Base-by-base conservation (phyloP, 2,329 filamentous ascomycete genomes). In the Penicillium sp. region DNA sequence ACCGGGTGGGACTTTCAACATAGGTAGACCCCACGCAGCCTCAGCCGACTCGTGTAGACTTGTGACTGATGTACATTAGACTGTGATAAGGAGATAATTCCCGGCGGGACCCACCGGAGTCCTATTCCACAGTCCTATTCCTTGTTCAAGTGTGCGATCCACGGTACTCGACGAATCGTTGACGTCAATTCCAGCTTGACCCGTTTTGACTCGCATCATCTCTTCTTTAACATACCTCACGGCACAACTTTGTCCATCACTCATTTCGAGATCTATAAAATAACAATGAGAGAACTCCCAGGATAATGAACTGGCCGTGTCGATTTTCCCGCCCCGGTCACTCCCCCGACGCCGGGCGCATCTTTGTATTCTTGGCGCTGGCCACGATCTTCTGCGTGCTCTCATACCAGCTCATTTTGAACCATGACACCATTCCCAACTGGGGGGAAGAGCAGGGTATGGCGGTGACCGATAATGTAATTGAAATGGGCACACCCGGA, bases 371-470 rank as follows among this genome's bases (percentile, higher is more conserved):
- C 20, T 39, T 60, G 27, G 49, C 47, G 3, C 42, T 60, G 24
- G 44, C 52, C 4, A 57, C 42, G 2, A 37, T 49, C 18, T 50
- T 56, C 28, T 44, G 60, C 5, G 28, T 60, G 5, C 27, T 60
- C 15, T 53, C 56, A 2, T 60, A 58, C 33, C 57, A 60, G 27
- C 43, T 61, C 13, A 49, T 60, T 15, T 46, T 61, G 8, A 50
- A 54, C 40, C 57, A 47, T 41, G 47, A 48, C 7, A 35, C 51
- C 1, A 29, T 50, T 8, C 46, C 46, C 13, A 33, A 35, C 13
- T 44, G 50, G 46, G 45, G 38, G 13, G 4, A 18, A 0, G 38
- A 38, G 23, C 35, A 52, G 12, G 50, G 46, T 9, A 29, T 47
- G 13, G 20, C 37, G 24, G 28, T 35, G 25, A 24, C 28, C 13